Evolutionary conservation across 2,329 filamentous ascomycete genomes (phyloP).

Genomic region (Alternaria tenuissima): DNA sequence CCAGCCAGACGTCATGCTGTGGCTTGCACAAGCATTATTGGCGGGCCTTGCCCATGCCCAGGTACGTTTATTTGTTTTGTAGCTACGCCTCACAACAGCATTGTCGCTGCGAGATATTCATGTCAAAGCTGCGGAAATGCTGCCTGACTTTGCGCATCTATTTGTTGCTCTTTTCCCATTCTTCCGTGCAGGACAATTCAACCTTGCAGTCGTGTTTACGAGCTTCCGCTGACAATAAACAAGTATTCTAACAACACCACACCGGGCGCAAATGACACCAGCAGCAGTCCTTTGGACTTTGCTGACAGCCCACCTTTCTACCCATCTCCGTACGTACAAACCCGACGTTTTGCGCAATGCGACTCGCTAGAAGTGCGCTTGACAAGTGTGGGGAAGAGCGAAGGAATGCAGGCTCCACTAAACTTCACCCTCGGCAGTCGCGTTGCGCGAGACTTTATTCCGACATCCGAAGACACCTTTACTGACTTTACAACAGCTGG

Average conservation of each 20-base stretch:
- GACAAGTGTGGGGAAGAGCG: slow-evolving; percentile 2
- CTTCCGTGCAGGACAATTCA: slow-evolving; percentile 36
- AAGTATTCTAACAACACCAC: slow-evolving; percentile 41
- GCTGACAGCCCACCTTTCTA: slow-evolving; percentile 72
- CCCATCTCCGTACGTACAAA: slow-evolving; percentile 69
- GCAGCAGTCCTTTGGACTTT: slow-evolving; percentile 34
- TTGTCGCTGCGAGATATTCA: slow-evolving; percentile 15
- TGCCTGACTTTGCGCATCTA: slow-evolving; percentile 28
- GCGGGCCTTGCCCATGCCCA: slow-evolving; percentile 42
- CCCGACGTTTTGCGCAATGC: not conserved
- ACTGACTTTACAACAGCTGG: slow-evolving; percentile 61
- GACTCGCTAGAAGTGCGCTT: not conserved
- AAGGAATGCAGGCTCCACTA: not conserved
- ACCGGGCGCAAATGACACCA: slow-evolving; percentile 31
- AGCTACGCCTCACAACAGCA: slow-evolving; percentile 19
- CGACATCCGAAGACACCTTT: not conserved
- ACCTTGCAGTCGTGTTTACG: slow-evolving; percentile 28
- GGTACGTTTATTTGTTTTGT: slow-evolving; percentile 34
- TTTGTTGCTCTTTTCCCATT: slow-evolving; percentile 44
- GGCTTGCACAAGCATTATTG: slow-evolving; percentile 48
- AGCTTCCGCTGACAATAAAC: slow-evolving; percentile 37
- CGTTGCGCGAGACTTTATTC: not conserved
- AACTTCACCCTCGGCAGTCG: not conserved
- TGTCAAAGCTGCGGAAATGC: slow-evolving; percentile 39
- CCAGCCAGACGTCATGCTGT: slow-evolving; percentile 44